A percentile compares a stretch with the other conserved stretches of the same genome.
Evolutionary conservation across 2,329 filamentous ascomycete genomes (phyloP).

Genomic region (Ophiosphaerella korrae): DNA sequence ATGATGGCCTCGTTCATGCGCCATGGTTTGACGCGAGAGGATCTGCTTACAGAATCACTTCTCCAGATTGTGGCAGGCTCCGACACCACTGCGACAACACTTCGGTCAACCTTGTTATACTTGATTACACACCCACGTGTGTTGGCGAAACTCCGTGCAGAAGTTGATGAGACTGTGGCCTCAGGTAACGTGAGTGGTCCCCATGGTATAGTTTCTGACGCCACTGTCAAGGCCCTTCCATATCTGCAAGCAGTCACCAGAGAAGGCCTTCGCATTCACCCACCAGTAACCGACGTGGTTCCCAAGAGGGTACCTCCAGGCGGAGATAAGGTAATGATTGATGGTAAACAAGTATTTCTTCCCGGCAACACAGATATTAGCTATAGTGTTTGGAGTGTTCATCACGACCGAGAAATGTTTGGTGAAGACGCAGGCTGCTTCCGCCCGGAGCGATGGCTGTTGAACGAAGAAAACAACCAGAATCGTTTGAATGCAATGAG

Average conservation of each 20-base stretch:
- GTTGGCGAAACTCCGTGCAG: slow-evolving; percentile 50
- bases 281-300: slow-evolving; percentile 36
- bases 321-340: slow-evolving; percentile 30
- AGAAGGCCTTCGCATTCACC: slow-evolving; percentile 50
- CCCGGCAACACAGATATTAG: slow-evolving; percentile 35
- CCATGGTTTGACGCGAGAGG: slow-evolving; percentile 48
- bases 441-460: slow-evolving; percentile 56
- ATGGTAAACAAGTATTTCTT: slow-evolving; percentile 25
- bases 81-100: slow-evolving; percentile 62
- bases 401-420: slow-evolving; percentile 30
- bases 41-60: slow-evolving; percentile 49
- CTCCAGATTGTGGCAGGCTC: slow-evolving; percentile 59
- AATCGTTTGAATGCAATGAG: slow-evolving; percentile 27
- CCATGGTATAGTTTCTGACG: slow-evolving; percentile 53
- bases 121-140: slow-evolving; percentile 56
- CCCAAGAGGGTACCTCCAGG: slow-evolving; percentile 31
- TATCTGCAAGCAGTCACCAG: slow-evolving; percentile 55
- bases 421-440: slow-evolving; percentile 51
- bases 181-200: slow-evolving; percentile 17
- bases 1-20: slow-evolving; percentile 60
- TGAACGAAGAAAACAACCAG: slow-evolving; percentile 15
- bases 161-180: slow-evolving; percentile 50
- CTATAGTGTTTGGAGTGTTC: slow-evolving; percentile 28
- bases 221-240: slow-evolving; percentile 42
- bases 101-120: slow-evolving; percentile 59